Percentiles rank a stretch among this genome's conserved stretches.
These are phyloP conservation scores for Escovopsis sp. DNA, from an alignment of 2,329 filamentous ascomycete species.

Conservation along the genomic window DNA sequence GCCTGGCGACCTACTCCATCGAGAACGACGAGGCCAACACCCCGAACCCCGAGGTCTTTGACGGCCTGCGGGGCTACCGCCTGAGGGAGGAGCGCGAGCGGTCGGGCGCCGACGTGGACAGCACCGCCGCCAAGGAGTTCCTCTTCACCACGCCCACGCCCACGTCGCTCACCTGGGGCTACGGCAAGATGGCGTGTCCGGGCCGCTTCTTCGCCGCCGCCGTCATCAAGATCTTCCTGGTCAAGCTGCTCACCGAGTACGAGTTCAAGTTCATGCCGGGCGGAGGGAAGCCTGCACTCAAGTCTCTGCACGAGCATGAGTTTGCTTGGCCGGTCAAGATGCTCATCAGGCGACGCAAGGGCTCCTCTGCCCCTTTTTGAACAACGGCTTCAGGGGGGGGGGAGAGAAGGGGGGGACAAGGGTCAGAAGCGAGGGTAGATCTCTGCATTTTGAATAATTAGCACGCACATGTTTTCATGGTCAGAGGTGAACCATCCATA, in stretches of 20 bases:
- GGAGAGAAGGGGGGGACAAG: no score
- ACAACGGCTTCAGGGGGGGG: no score
- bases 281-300: background rate
- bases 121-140: background rate
- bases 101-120: background rate
- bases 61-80: background rate
- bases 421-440: no score
- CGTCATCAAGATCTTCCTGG: constrained; percentile 35
- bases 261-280: constrained; percentile 23
- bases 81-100: background rate
- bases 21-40: background rate
- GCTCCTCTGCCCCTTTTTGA: background rate
- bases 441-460: no score
- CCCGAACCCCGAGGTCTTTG: background rate
- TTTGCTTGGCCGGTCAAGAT: background rate
- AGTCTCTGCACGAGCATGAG: background rate
- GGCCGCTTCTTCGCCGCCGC: constrained; percentile 37
- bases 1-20: background rate
- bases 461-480: no score
- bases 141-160: background rate
- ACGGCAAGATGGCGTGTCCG: constrained; percentile 33
- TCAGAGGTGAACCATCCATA: no score
- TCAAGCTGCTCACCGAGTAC: constrained; percentile 32
- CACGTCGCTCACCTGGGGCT: background rate
- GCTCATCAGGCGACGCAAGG: background rate